A percentile compares a stretch with the other conserved stretches of the same genome.
Evolutionary conservation across 148 eudicot genomes (phyloP).

Genomic region (Dianthus caryophyllus): DNA sequence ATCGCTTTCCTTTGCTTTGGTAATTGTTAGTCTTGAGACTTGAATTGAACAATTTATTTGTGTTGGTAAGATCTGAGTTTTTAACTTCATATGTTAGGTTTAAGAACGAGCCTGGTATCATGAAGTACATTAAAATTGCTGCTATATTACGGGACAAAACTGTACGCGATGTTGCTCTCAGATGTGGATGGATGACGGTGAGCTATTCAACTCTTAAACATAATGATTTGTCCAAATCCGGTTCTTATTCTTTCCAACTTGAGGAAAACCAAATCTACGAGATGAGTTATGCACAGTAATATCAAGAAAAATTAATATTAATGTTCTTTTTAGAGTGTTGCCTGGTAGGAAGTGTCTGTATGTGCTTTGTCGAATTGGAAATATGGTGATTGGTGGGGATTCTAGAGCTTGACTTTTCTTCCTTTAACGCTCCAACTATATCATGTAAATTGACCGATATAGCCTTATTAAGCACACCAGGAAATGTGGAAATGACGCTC

Average conservation of each 20-base stretch:
- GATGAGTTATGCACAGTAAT: not conserved
- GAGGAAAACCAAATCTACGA: not conserved
- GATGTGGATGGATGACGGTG: slow-evolving; percentile 92
- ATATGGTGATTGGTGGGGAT: not conserved
- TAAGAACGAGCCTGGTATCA: slow-evolving; percentile 65
- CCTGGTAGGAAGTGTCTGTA: not conserved
- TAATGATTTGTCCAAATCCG: not conserved
- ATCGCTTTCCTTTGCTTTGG: not conserved
- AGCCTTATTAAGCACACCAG: too few relatives aligned
- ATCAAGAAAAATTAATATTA: not conserved
- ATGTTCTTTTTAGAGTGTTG: too few relatives aligned
- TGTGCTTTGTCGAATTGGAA: not conserved
- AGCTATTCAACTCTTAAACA: slow-evolving; percentile 31
- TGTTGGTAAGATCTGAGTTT: not conserved
- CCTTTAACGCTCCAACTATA: too few relatives aligned
- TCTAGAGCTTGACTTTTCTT: not conserved
- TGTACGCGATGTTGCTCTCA: too few relatives aligned
- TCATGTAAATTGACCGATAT: too few relatives aligned
- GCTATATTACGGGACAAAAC: too few relatives aligned
- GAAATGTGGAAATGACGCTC: too few relatives aligned
- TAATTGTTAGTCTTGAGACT: slow-evolving; percentile 1
- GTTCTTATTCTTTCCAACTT: slow-evolving; percentile 1
- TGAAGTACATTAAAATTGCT: slow-evolving; percentile 63
- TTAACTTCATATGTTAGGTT: slow-evolving; percentile 39
- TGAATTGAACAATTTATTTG: slow-evolving; percentile 25